Base-by-base conservation (phyloP, 306 rosid genomes). In the Corylus americana region DNA sequence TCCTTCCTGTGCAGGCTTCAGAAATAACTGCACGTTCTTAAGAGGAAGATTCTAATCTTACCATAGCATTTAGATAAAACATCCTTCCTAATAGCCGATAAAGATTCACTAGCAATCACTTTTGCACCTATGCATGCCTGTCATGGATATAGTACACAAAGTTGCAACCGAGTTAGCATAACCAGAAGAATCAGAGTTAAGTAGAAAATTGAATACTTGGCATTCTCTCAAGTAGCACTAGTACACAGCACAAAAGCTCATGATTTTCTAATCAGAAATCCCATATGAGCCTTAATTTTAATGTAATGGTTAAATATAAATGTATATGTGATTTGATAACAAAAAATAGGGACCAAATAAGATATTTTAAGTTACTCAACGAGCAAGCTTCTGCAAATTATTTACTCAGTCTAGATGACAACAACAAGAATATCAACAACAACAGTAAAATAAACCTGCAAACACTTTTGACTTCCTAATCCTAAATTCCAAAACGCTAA, bases 41-140 rank as follows among this genome's bases (percentile, higher is more conserved):
- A 35, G 71, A 83, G 55, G 51, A 64, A 70, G 64, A 54, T 75
- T 67, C 45, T 47, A 48, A 51, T 81, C 89, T 83, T 82, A 92
- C 98, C 98, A 16, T 94, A 94, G 82, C 98, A 94, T 87, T 92
- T 94, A 72, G 98, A 94, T 57, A 92, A 86, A 77, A 94, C 98
- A 83, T 94, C 97, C 85, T 94, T 92, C 85, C 97, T 84, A 78
- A 94, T 91, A 69, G 98, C 97, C 3, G 98, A 94, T 80, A 94
- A 70, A 49, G 98, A 76, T 86, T 94, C 97, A 77, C 98, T 92
- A 58, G 97, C 97, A 73, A 92, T 92, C 85, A 94, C 93, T 83
- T 91, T 94, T 3, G 94, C 39, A 51, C 97, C 97, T 78, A 94
- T 88, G 85, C 93, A 87, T n/a, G 98, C 98, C 97, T 92, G 85